Percentiles rank a stretch among this genome's conserved stretches.
phyloP scores from a whole-genome alignment of 108 stramenopile genomes.

The Conticribra weissflogii region DNA sequence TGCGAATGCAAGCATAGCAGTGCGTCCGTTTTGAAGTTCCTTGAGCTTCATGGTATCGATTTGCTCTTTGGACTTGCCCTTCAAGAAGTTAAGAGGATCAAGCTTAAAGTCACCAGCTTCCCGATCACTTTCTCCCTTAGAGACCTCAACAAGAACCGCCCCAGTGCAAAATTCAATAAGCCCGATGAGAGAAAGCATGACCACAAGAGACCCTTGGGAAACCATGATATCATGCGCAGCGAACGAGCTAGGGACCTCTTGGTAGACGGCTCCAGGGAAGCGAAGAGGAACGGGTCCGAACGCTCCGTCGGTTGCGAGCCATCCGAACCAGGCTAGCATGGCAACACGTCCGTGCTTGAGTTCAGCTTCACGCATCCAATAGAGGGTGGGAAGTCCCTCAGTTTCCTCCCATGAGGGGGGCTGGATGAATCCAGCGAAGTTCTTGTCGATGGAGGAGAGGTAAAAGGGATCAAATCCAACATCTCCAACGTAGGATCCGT shows the following conservation, averaged over 20 bases:
- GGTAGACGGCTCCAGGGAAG: constrained; percentile 83
- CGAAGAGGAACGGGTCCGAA: constrained; percentile 75
- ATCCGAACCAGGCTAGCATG: constrained; percentile 90
- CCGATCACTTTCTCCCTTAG: constrained; percentile 90
- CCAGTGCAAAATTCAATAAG: constrained; percentile 80
- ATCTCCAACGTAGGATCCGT: constrained; percentile 89
- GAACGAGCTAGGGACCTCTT: constrained; percentile 79
- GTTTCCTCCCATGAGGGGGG: constrained; percentile 89
- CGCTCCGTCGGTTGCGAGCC: constrained; percentile 85
- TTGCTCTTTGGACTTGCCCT: constrained; percentile 81
- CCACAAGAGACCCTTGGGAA: constrained; percentile 79
- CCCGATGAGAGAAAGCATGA: constrained; percentile 74
- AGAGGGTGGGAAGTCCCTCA: constrained; percentile 76
- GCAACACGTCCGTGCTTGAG: constrained; percentile 89
- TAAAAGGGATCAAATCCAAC: constrained; percentile 96
- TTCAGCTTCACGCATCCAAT: constrained; percentile 93
- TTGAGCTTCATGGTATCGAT: constrained; percentile 78
- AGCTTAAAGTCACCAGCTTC: constrained; percentile 91
- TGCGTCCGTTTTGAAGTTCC: constrained; percentile 93
- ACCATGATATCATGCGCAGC: constrained; percentile 86
- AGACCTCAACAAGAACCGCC: constrained; percentile 85
- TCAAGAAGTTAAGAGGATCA: constrained; percentile 83
- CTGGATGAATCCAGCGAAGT: constrained; percentile 92
- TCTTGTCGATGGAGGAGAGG: constrained; percentile 88
- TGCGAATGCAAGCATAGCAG: constrained; percentile 96